Conservation (phyloP, 768 basidiomycete species). For the Hygrocybe coccinea region DNA sequence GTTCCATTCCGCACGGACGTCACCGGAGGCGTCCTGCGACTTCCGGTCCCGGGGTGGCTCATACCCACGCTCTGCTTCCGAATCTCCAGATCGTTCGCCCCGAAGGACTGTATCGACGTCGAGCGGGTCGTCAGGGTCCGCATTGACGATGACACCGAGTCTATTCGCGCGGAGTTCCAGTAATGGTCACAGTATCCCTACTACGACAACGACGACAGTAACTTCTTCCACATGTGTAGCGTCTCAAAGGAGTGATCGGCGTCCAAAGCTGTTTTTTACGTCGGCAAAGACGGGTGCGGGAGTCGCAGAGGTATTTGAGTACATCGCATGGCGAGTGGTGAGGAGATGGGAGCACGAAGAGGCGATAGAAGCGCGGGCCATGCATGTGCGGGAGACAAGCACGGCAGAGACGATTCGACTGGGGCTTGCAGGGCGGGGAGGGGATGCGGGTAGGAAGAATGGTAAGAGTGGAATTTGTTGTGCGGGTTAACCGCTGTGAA, state of each 20-base stretch:
- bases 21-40: slow-evolving; percentile 40
- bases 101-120: slow-evolving; percentile 14
- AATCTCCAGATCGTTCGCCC: slow-evolving; percentile 13
- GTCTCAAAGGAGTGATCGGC: slow-evolving; percentile 39
- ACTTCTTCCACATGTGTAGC: slow-evolving; percentile 4
- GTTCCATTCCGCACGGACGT: slow-evolving; percentile 57
- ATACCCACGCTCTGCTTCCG: slow-evolving; percentile 16
- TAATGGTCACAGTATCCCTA: not conserved
- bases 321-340: slow-evolving; percentile 61
- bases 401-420: slow-evolving; percentile 36
- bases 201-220: not conserved
- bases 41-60: too few species aligned
- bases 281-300: slow-evolving; percentile 76
- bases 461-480: not conserved
- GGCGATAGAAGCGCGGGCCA: slow-evolving; percentile 40
- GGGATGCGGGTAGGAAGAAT: not conserved
- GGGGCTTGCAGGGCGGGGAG: slow-evolving; percentile 9
- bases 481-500: too few species aligned
- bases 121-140: slow-evolving; percentile 29
- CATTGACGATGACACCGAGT: slow-evolving; percentile 57
- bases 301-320: slow-evolving; percentile 70
- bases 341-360: slow-evolving; percentile 66
- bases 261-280: slow-evolving; percentile 67
- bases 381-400: slow-evolving; percentile 38
- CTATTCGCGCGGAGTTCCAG: slow-evolving; percentile 40